A percentile compares a stretch with the other conserved stretches of the same genome.
Evolutionary conservation across 1,284 basidiomycete genomes (phyloP).

Genomic region (Spongiforma sp.): DNA sequence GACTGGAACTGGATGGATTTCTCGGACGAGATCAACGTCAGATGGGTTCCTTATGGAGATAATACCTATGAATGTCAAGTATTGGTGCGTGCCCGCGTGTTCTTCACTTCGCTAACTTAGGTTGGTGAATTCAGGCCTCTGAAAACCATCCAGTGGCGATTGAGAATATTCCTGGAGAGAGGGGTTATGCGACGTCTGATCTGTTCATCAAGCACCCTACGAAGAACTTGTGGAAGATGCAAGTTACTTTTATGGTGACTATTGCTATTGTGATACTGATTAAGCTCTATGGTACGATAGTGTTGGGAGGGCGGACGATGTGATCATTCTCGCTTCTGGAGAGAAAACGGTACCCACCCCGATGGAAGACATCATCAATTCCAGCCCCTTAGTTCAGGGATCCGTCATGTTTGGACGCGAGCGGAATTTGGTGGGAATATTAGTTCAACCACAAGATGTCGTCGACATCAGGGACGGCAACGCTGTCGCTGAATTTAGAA

Average conservation of each 20-base stretch:
- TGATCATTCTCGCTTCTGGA: constrained; percentile 32
- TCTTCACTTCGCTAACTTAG: background rate
- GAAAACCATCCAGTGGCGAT: constrained; percentile 11
- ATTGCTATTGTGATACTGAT: background rate
- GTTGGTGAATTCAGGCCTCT: background rate
- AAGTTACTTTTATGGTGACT: background rate
- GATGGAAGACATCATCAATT: constrained; percentile 32
- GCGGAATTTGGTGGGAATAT: constrained; percentile 40
- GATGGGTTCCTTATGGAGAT: constrained; percentile 34
- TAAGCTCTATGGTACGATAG: constrained; percentile 9
- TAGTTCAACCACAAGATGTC: constrained; percentile 38
- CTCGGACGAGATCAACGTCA: constrained; percentile 10
- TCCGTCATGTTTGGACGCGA: constrained; percentile 24
- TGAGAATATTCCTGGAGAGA: constrained; percentile 36
- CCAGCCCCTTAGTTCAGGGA: constrained; percentile 31
- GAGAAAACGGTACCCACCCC: constrained; percentile 34
- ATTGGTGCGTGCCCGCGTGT: constrained; percentile 20
- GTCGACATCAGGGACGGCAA: constrained; percentile 28
- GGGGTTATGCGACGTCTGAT: constrained; percentile 35
- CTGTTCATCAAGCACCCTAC: constrained; percentile 36
- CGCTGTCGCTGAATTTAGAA: constrained; percentile 3
- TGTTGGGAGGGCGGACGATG: constrained; percentile 29
- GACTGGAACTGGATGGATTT: constrained; percentile 38
- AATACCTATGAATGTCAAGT: constrained; percentile 34
- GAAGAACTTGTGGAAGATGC: constrained; percentile 36